A percentile compares a stretch with the other conserved stretches of the same genome.
Evolutionary conservation across 2,329 filamentous ascomycete species (phyloP).

Genomic region (Cercospora sp.): DNA sequence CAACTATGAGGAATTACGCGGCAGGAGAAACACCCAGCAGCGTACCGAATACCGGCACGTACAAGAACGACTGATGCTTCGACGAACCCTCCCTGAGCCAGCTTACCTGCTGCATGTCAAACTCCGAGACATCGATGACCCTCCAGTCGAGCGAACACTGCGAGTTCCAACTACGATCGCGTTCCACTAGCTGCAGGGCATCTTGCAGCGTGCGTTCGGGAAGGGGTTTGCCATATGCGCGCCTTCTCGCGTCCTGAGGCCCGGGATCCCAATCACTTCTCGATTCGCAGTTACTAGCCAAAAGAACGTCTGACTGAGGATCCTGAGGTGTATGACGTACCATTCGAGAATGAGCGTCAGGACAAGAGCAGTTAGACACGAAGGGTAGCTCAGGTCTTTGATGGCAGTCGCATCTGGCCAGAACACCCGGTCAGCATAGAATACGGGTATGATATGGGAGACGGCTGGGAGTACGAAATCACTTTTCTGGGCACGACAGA

Average conservation of each 20-base stretch:
- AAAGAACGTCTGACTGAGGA: not conserved
- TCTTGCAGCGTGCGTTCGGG: not conserved
- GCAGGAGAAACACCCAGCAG: not conserved
- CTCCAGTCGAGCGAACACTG: not conserved
- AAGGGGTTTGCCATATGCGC: not conserved
- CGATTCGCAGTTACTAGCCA: too few relatives aligned
- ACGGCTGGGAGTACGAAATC: conserved; percentile 2
- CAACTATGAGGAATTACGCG: too few relatives aligned
- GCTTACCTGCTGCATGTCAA: not conserved
- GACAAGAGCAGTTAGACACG: not conserved
- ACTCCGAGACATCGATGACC: not conserved
- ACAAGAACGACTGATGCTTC: not conserved
- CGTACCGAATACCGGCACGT: not conserved
- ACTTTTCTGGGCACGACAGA: not conserved
- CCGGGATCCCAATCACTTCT: too few relatives aligned
- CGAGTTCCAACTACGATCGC: not conserved
- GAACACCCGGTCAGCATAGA: not conserved
- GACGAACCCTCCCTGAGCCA: not conserved
- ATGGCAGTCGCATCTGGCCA: not conserved
- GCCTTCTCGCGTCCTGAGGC: not conserved
- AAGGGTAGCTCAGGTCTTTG: not conserved
- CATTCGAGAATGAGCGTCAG: not conserved
- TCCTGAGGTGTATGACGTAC: not conserved
- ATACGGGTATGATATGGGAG: not conserved
- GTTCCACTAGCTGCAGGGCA: not conserved